A percentile compares a stretch with the other conserved stretches of the same genome.
phyloP scores from a whole-genome alignment of 768 basidiomycete species.

The Podaxis mareebaensis region DNA sequence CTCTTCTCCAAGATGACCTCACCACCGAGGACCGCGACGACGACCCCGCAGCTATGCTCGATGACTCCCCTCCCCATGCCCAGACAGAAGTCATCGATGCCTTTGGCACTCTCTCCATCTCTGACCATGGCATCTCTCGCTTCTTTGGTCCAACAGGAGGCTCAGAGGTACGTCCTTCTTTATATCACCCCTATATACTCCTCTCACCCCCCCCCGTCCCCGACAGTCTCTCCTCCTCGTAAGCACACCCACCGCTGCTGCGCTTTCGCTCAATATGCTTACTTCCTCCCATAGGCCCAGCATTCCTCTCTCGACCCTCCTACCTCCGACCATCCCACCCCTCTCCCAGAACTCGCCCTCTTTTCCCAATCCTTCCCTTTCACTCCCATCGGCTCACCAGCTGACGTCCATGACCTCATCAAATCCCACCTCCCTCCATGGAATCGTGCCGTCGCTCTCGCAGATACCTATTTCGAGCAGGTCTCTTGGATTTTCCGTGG shows the following conservation, averaged over 20 bases:
- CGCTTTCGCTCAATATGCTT: conserved; percentile 12
- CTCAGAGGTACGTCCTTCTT: conserved; percentile 51
- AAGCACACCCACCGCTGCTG: conserved; percentile 20
- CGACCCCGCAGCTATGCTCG: conserved; percentile 27
- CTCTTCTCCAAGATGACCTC: conserved; percentile 57
- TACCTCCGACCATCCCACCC: conserved; percentile 27
- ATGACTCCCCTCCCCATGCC: conserved; percentile 15
- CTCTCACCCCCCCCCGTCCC: neutral
- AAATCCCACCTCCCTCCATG: conserved; percentile 54
- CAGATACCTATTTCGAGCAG: conserved; percentile 66
- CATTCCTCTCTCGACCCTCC: conserved; percentile 24
- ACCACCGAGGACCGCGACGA: conserved; percentile 34
- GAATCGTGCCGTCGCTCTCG: conserved; percentile 52
- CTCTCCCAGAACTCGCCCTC: conserved; percentile 34
- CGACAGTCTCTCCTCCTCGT: conserved; percentile 28
- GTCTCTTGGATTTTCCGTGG: conserved; percentile 64
- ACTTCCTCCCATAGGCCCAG: conserved; percentile 26
- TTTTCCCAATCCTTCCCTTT: conserved; percentile 68
- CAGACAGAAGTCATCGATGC: conserved; percentile 49
- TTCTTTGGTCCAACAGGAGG: conserved; percentile 72
- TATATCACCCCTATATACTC: neutral
- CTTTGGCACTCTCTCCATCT: conserved; percentile 62
- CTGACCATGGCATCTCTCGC: conserved; percentile 58
- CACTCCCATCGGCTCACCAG: conserved; percentile 53
- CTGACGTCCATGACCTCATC: conserved; percentile 49